Evolutionary conservation across 805 yeast genomes (phyloP).

Genomic region (Kodamaea restingae): DNA sequence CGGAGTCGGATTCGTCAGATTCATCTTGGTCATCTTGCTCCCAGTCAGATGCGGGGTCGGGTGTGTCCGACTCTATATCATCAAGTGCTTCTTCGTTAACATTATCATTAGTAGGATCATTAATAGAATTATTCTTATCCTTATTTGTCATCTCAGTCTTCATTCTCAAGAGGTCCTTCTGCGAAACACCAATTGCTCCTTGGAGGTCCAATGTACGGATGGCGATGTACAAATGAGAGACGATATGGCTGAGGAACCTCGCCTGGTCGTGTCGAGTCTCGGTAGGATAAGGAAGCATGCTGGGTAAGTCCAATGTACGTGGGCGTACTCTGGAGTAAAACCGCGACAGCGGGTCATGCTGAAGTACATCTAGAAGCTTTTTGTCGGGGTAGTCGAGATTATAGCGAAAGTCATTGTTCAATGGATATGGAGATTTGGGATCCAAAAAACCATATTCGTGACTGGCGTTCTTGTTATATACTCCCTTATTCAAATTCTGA

Average conservation of each 20-base stretch:
- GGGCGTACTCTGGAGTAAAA: slow-evolving; percentile 37
- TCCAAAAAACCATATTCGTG: too few species aligned
- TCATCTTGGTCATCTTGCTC: slow-evolving; percentile 13
- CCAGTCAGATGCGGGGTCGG: slow-evolving; percentile 14
- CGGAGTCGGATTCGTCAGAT: not conserved
- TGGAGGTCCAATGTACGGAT: slow-evolving; percentile 69
- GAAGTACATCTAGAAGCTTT: slow-evolving; percentile 19
- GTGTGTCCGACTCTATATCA: slow-evolving; percentile 26
- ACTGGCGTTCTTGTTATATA: too few species aligned
- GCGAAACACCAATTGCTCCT: slow-evolving; percentile 63
- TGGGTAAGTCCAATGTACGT: slow-evolving; percentile 40
- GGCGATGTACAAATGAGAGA: slow-evolving; percentile 75
- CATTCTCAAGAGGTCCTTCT: slow-evolving; percentile 53
- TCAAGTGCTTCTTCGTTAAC: slow-evolving; percentile 13
- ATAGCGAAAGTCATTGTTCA: slow-evolving; percentile 23
- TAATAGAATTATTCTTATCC: not conserved
- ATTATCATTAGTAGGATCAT: not conserved
- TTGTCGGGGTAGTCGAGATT: slow-evolving; percentile 50
- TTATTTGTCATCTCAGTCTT: slow-evolving; percentile 14
- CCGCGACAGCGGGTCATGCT: slow-evolving; percentile 33
- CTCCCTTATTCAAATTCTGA: too few species aligned
- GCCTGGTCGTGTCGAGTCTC: slow-evolving; percentile 69
- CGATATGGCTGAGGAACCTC: slow-evolving; percentile 71
- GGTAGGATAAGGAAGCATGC: slow-evolving; percentile 65
- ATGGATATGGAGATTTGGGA: not conserved